Evolutionary conservation across 202 grass and related monocot species (phyloP), one percentile per base, ranked within the genome.

Genomic region (Zizania palustris): DNA sequence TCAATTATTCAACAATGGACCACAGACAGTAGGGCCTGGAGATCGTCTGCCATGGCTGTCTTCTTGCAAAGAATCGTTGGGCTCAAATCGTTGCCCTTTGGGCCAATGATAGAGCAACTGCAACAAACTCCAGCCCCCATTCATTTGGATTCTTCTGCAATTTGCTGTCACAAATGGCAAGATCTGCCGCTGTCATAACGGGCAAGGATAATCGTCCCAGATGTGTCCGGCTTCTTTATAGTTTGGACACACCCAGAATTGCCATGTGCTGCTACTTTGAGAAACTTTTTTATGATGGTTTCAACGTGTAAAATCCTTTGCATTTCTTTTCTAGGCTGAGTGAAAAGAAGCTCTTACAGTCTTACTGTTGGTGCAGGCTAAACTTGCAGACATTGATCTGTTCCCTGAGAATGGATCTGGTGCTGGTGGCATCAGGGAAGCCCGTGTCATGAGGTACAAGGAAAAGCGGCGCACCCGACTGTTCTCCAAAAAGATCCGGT

Each of bases 401-500:
- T 85, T 90, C 56, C 81, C 84, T 1, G 96, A 96, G 28, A 81
- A 85, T 8, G 86, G 82, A 12, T 75, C 77, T 36, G 75, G 72
- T 12, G 73, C 37, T 45, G 79, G 86, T 6, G 92, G 85, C 63
- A 84, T 99, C 60, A 90, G 96, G 84, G 96, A 99, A 89, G 92
- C 96, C 2, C 96, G 92, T 9, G 96, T 99, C 11, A 85, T 96
- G 85, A 81, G 96, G 87, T 99, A 99, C 85, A 99, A 93, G 83
- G 96, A 99, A 88, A 99, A 99, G 79, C 80, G 96, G 83, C 87
- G 90, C 68, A 93, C 72, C 40, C 80, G 96, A 38, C 81, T 99
- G 3, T 99, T 96, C 79, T 96, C 96, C 0, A 99, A 96, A 80
- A 99, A 96, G 85, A 99, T 99, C 82, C 86, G 96, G 20, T 99